Evolutionary conservation across 1,284 basidiomycete genomes (phyloP), one percentile per base, ranked within the genome.

Genomic region (Puccinia polysora): DNA sequence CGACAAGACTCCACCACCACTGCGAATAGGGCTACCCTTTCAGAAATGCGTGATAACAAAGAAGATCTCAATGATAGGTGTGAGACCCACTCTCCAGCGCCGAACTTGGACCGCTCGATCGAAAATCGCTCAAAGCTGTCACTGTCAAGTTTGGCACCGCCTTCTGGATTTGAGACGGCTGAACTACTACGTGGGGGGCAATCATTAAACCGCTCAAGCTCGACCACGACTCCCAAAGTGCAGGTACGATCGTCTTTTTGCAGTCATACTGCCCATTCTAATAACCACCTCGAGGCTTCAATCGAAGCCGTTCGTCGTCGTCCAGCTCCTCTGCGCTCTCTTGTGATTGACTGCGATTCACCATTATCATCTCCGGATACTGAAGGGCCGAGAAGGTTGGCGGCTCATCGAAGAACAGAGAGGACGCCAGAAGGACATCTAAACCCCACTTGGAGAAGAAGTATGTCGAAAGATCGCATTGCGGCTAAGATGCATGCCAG

Each of bases 401-500:
- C 40, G 20, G 50, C 25, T 5, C 34, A 55, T 23, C 45, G 38
- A 12, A 53, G 65, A 36, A 68, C 18, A 7, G 52, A 68, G 43
- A 43, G 53, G 28, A 47, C 53, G 15, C 52, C 53, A 45, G 55
- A 68, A 10, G 40, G 40, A 23, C 52, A 40, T 56, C 40, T 47
- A 14, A 58, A 58, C 30, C 55, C 28, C 49, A n/a, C 38, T 47
- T 53, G 45, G 55, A 56, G 53, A 68, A 58, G 65, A 58, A 68
- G 55, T 14, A 68, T 68, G 30, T 68, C 38, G 20, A 58, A 58
- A 47, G 52, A 56, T 58, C 53, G 65, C 20, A 56, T 68, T 23
- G 55, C 55, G 20, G 55, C 52, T 30, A 68, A 68, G 65, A 68
- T 63, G 60, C 60, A 63, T 36, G 60, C 60, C 18, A 49, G 60